Percentiles rank a stretch among this genome's conserved stretches.
phyloP scores from a whole-genome alignment of 495 filamentous ascomycete genomes.

The Tuber aestivum region DNA sequence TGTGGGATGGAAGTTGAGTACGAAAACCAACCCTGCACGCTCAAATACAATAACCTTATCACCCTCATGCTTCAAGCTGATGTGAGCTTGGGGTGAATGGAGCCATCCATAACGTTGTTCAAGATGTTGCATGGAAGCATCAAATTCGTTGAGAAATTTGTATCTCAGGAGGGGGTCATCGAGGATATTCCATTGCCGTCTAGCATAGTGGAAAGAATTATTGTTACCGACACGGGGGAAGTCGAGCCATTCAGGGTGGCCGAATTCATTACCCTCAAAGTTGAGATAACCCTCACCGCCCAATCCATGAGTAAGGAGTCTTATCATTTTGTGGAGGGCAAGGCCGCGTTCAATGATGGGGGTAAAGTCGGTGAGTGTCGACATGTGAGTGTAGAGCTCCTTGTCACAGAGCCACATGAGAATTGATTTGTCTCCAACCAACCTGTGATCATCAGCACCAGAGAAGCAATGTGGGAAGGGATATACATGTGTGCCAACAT shows the following conservation, averaged over 20 bases:
- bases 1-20: constrained; percentile 94
- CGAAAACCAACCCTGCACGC: constrained; percentile 78
- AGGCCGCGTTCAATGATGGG: constrained; percentile 87
- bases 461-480: constrained; percentile 3
- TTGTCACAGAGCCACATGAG: constrained; percentile 99
- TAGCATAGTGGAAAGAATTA: constrained; percentile 95
- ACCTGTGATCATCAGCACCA: constrained; percentile 48
- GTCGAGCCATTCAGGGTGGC: constrained; percentile 98
- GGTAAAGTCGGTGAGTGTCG: constrained; percentile 70
- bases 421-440: constrained; percentile 92
- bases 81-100: constrained; percentile 76
- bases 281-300: constrained; percentile 97
- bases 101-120: constrained; percentile 93
- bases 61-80: constrained; percentile 85
- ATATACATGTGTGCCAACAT: constrained; percentile 45
- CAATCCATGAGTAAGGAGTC: constrained; percentile 84
- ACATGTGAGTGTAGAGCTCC: constrained; percentile 98
- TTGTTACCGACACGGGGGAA: constrained; percentile 92
- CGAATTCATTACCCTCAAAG: constrained; percentile 98
- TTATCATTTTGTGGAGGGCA: constrained; percentile 93
- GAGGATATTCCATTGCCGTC: constrained; percentile 87
- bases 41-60: constrained; percentile 98
- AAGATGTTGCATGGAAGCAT: constrained; percentile 77
- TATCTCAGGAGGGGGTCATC: constrained; percentile 84
- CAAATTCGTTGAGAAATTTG: constrained; percentile 88